Conservation (phyloP, 78 protist species). For the Emiliania huxleyi region DNA sequence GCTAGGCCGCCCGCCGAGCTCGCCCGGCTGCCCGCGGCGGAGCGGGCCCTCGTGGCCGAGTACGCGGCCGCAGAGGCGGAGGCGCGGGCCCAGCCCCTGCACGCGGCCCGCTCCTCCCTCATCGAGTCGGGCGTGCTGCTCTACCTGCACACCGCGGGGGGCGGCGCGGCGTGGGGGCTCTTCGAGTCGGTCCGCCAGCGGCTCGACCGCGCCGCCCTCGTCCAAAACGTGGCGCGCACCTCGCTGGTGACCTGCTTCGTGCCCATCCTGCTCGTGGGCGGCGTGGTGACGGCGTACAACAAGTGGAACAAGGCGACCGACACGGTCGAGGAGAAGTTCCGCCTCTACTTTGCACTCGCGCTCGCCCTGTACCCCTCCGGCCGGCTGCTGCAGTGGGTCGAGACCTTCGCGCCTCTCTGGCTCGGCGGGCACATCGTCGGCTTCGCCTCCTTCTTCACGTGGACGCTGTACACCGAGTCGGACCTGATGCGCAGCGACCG, state of each 20-base stretch:
- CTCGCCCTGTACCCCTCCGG: slow-evolving; percentile 47
- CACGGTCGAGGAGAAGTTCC: slow-evolving; percentile 46
- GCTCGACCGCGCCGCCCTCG: not conserved
- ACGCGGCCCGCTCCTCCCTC: not conserved
- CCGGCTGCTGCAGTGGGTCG: slow-evolving; percentile 50
- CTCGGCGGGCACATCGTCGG: slow-evolving; percentile 80
- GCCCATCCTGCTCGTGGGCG: slow-evolving; percentile 71
- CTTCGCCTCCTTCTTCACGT: slow-evolving; percentile 71
- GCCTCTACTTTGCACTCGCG: not conserved
- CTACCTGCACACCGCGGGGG: slow-evolving; percentile 72
- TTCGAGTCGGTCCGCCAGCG: slow-evolving; percentile 49
- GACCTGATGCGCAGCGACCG: slow-evolving; percentile 54
- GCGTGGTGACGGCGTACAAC: slow-evolving; percentile 52
- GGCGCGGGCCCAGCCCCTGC: not conserved
- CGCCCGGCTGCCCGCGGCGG: not conserved
- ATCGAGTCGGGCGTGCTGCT: slow-evolving; percentile 59
- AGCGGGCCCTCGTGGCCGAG: not conserved
- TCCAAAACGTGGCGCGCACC: slow-evolving; percentile 48
- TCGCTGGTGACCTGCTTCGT: slow-evolving; percentile 65
- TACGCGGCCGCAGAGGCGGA: not conserved
- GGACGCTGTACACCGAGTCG: slow-evolving; percentile 49
- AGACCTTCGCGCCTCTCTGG: slow-evolving; percentile 68
- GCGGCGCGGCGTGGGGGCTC: slow-evolving; percentile 74
- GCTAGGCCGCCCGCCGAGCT: not conserved
- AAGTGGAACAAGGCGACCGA: slow-evolving; percentile 29